Conservation (phyloP, 148 eudicot genomes). For the Linanthus parryae region DNA sequence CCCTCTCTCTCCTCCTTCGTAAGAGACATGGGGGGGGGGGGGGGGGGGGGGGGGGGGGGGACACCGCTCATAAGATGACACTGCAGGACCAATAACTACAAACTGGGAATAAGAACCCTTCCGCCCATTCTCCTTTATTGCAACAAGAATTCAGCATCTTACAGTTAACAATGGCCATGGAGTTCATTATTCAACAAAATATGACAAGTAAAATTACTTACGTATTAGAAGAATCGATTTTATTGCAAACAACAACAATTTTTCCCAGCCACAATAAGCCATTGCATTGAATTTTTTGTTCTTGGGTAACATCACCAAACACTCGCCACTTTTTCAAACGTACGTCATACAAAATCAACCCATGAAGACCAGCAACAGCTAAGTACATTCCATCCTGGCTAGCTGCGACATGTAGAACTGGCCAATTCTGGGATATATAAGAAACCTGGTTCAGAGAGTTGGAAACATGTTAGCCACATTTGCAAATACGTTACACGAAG, state of each 20-base stretch:
- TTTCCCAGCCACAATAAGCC: conserved; percentile 98
- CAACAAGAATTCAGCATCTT: no score
- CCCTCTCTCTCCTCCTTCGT: no score
- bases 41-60: no score
- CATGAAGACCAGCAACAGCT: conserved; percentile 97
- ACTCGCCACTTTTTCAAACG: conserved; percentile 84
- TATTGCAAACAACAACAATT: conserved; percentile 95
- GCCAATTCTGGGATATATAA: conserved; percentile 94
- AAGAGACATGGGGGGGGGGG: no score
- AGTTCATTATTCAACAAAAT: conserved; percentile 11
- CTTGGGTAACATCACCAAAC: conserved; percentile 95
- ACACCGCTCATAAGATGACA: no score
- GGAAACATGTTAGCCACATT: conserved; percentile 20
- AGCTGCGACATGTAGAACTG: conserved; percentile 88
- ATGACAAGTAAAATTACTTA: conserved; percentile 31
- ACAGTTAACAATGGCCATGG: not conserved
- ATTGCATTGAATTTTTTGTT: conserved; percentile 93
- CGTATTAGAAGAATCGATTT: conserved; percentile 64
- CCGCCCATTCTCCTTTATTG: no score
- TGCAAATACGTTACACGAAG: no score
- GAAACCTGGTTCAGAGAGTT: conserved; percentile 64
- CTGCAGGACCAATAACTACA: no score
- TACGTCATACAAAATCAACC: conserved; percentile 81
- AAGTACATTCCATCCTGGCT: conserved; percentile 86
- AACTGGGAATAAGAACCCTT: no score